A percentile compares a stretch with the other conserved stretches of the same genome.
phyloP scores from a whole-genome alignment of 345 rosid genomes.

The Carallia brachiata region DNA sequence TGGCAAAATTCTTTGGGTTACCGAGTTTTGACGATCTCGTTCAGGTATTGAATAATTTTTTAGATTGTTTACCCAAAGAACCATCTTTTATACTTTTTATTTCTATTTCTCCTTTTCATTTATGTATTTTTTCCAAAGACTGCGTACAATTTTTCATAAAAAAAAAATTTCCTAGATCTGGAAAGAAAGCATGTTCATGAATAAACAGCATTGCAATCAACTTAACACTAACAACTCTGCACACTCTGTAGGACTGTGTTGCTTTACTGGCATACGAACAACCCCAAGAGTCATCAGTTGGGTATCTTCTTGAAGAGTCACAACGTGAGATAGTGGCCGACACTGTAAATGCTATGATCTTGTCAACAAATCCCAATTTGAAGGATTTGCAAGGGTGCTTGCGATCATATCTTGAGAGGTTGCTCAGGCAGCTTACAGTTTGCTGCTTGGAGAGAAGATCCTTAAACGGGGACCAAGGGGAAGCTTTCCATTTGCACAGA shows the following conservation, averaged over 20 bases:
- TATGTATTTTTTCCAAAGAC: neutral
- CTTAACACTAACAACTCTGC: neutral
- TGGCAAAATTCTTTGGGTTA: slow-evolving; percentile 65
- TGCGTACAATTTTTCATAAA: too few relatives aligned
- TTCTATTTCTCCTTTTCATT: neutral
- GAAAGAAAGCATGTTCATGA: too few relatives aligned
- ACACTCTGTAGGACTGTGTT: slow-evolving; percentile 61
- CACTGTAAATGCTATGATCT: slow-evolving; percentile 70
- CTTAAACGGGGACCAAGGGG: slow-evolving; percentile 80
- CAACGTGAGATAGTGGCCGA: slow-evolving; percentile 90
- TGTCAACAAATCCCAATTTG: slow-evolving; percentile 65
- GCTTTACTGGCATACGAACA: slow-evolving; percentile 76
- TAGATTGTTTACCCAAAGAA: neutral
- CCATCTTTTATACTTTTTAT: too few relatives aligned
- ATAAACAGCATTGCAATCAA: too few relatives aligned
- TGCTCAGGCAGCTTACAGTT: slow-evolving; percentile 79
- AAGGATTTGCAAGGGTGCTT: slow-evolving; percentile 48
- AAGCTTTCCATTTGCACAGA: slow-evolving; percentile 63
- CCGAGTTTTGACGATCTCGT: slow-evolving; percentile 55
- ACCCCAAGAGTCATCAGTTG: slow-evolving; percentile 62
- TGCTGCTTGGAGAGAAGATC: slow-evolving; percentile 76
- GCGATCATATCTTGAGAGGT: slow-evolving; percentile 68
- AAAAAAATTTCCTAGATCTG: too few relatives aligned
- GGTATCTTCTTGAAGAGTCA: slow-evolving; percentile 69
- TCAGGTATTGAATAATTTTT: slow-evolving; percentile 45